Percentiles rank a stretch among this genome's conserved stretches.
Evolutionary conservation across 2,329 filamentous ascomycete genomes (phyloP).

Genomic region (Botrytis tulipae): DNA sequence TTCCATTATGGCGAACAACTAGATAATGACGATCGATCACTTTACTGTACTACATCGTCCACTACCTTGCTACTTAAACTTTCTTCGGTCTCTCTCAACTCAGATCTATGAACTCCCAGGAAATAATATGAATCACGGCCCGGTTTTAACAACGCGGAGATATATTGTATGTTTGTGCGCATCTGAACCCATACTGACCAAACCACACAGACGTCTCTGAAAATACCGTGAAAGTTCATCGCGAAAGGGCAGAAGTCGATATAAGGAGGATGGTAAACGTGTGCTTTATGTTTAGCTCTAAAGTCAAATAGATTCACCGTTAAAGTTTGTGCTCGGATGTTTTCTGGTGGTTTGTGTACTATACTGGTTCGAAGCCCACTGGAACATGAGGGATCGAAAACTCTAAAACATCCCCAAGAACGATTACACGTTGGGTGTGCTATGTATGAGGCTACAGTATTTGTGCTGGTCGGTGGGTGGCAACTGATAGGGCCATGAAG

Average conservation of each 20-base stretch:
- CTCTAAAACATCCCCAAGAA: background rate
- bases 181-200: background rate
- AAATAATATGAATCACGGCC: background rate
- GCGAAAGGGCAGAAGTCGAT: constrained; percentile 4
- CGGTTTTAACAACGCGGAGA: constrained; percentile 2
- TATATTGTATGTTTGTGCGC: constrained; percentile 2
- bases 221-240: background rate
- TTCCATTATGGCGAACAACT: background rate
- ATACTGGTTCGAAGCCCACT: background rate
- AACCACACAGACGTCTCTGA: background rate
- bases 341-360: background rate
- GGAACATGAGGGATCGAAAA: background rate
- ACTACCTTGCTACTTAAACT: background rate
- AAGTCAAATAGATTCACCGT: constrained; percentile 8
- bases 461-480: background rate
- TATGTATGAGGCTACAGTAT: background rate
- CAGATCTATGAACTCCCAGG: background rate
- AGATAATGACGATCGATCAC: background rate
- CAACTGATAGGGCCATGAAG: background rate
- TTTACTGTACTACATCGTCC: background rate
- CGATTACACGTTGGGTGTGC: background rate
- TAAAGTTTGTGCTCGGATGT: constrained; percentile 5
- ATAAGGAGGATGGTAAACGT: background rate
- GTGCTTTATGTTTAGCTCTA: background rate
- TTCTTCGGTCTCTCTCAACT: background rate